Conservation (phyloP, 2,329 filamentous ascomycete genomes). For the Stemphylium vesicarium region DNA sequence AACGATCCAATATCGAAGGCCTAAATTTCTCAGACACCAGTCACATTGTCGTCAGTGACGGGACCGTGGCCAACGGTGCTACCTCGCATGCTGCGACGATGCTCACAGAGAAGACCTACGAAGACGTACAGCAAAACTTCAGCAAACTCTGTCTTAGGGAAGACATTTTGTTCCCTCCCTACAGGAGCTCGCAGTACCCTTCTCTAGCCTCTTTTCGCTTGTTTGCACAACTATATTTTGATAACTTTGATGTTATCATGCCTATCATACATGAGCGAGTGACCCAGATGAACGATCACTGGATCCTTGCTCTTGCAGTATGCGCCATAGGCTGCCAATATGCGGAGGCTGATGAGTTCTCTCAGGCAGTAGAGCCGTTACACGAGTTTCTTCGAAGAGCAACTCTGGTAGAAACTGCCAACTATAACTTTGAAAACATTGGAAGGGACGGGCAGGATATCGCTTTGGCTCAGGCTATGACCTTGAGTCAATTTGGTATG, state of each 20-base stretch:
- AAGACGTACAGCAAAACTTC: neutral
- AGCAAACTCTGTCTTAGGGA: slow-evolving; percentile 7
- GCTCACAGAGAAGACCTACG: neutral
- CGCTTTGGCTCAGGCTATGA: slow-evolving; percentile 11
- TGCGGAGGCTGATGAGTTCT: slow-evolving; percentile 9
- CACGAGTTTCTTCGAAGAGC: slow-evolving; percentile 15
- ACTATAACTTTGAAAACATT: neutral
- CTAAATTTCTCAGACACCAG: slow-evolving; percentile 2
- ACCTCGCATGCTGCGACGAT: neutral
- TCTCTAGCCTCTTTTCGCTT: slow-evolving; percentile 15
- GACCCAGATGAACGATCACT: slow-evolving; percentile 14
- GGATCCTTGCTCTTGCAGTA: slow-evolving; percentile 33
- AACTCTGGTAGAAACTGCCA: neutral
- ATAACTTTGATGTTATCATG: slow-evolving; percentile 33
- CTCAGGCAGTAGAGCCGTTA: slow-evolving; percentile 5
- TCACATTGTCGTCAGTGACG: slow-evolving; percentile 4
- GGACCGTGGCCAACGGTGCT: neutral
- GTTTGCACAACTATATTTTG: slow-evolving; percentile 34
- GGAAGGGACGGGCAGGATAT: neutral
- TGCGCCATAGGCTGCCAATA: slow-evolving; percentile 38
- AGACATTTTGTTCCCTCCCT: neutral
- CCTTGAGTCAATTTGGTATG: slow-evolving; percentile 13
- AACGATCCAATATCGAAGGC: neutral
- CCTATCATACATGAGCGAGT: slow-evolving; percentile 35
- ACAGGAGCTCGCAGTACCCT: neutral